Percentiles rank a stretch among this genome's conserved stretches.
Conservation (phyloP, 768 basidiomycete genomes). For the Lentinula sp. region DNA sequence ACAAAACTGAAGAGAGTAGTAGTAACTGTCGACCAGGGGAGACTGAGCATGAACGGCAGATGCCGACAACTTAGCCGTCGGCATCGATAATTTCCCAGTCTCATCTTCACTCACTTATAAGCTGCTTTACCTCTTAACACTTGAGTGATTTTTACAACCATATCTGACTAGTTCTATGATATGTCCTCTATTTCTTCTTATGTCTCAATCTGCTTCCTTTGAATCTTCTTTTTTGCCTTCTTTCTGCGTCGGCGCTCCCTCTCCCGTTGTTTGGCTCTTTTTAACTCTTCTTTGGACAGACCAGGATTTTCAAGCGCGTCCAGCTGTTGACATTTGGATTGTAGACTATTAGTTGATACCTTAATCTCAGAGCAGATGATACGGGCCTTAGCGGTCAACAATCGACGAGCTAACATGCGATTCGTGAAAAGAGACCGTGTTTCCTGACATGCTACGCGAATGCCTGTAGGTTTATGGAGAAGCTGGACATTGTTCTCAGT, state of each 20-base stretch:
- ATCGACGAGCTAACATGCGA: conserved; percentile 66
- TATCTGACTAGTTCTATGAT: not conserved
- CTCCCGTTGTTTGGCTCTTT: conserved; percentile 68
- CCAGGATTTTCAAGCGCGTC: conserved; percentile 73
- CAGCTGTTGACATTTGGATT: conserved; percentile 38
- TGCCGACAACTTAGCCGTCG: not conserved
- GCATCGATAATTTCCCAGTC: too few relatives aligned
- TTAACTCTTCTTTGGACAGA: conserved; percentile 62
- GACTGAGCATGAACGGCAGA: not conserved
- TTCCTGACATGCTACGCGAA: conserved; percentile 83
- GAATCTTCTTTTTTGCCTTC: conserved; percentile 66
- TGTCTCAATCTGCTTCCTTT: not conserved
- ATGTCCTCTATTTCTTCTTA: not conserved
- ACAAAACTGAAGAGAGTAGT: not conserved
- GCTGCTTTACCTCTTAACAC: too few relatives aligned
- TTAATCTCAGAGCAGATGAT: conserved; percentile 16
- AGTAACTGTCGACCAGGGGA: not conserved
- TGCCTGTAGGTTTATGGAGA: conserved; percentile 81
- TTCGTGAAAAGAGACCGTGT: conserved; percentile 82
- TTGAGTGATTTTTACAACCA: not conserved
- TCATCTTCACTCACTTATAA: too few relatives aligned
- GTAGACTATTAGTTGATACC: conserved; percentile 11
- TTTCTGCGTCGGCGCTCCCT: conserved; percentile 69
- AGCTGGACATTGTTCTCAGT: conserved; percentile 89
- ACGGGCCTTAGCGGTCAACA: conserved; percentile 73